These are phyloP conservation scores for Turnera subulata DNA, from an alignment of 345 rosid genomes.

Conservation along the genomic window DNA sequence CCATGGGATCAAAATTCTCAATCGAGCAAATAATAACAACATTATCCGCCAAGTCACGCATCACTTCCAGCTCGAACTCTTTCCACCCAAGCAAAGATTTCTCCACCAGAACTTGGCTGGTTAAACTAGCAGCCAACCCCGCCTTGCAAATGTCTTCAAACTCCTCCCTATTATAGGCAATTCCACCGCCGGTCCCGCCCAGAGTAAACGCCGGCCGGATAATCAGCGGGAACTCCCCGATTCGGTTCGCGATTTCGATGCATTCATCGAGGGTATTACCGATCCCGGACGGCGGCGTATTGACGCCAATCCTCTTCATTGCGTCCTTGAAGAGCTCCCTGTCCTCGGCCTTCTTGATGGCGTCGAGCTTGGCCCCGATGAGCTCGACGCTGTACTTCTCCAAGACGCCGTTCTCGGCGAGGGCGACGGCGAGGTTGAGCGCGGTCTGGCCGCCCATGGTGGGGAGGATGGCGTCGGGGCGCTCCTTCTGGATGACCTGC, in stretches of 20 bases:
- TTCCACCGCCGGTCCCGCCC: constrained; percentile 98
- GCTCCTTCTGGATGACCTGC: constrained; percentile 73
- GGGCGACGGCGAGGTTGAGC: constrained; percentile 79
- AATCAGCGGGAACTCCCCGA: constrained; percentile 93
- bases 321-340: constrained; percentile 85
- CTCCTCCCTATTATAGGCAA: constrained; percentile 92
- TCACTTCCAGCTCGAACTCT: constrained; percentile 95
- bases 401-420: constrained; percentile 73
- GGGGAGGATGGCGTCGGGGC: constrained; percentile 85
- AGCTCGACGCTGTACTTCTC: constrained; percentile 74
- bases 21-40: constrained; percentile 95
- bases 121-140: constrained; percentile 82
- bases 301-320: constrained; percentile 76
- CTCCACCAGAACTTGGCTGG: constrained; percentile 91
- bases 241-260: constrained; percentile 54
- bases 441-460: constrained; percentile 99
- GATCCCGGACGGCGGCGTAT: constrained; percentile 93
- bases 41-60: constrained; percentile 97
- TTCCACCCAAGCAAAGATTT: constrained; percentile 95
- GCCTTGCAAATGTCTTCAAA: constrained; percentile 80
- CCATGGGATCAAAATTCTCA: constrained; percentile 98
- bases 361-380: constrained; percentile 91
- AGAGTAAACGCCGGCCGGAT: constrained; percentile 92
- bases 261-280: constrained; percentile 85
- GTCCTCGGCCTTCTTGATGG: constrained; percentile 93